phyloP scores from a whole-genome alignment of 225 moss, liverwort and hornwort genomes.

The Sphagnum contortum region DNA sequence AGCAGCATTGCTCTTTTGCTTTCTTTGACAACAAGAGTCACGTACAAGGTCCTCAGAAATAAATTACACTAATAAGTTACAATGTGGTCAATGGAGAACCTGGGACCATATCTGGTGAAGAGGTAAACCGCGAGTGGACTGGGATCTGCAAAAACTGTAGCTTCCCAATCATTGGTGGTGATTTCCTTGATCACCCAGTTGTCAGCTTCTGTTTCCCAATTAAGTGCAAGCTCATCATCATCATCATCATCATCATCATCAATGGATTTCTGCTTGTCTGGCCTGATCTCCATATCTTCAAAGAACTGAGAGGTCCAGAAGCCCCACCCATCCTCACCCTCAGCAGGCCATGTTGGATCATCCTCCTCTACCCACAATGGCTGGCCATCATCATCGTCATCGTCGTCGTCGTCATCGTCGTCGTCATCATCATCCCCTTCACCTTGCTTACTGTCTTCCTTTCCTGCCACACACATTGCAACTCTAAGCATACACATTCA shows the following conservation, averaged over 20 bases:
- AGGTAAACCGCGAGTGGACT: slow-evolving; percentile 47
- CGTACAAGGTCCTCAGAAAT: background rate
- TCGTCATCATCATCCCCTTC: slow-evolving; percentile 1
- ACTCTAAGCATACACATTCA: no score
- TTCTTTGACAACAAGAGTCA: no score
- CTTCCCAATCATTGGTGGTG: slow-evolving; percentile 32
- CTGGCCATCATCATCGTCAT: slow-evolving; percentile 22
- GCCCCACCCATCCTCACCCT: slow-evolving; percentile 52
- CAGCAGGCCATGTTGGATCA: slow-evolving; percentile 55
- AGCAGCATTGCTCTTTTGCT: no score
- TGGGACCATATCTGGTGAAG: slow-evolving; percentile 55
- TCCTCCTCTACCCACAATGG: slow-evolving; percentile 53
- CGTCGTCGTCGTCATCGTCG: slow-evolving; percentile 21
- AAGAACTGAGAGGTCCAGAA: slow-evolving; percentile 56
- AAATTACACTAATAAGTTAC: background rate
- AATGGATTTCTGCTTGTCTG: slow-evolving; percentile 8
- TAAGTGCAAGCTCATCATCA: slow-evolving; percentile 20
- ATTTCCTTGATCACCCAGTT: slow-evolving; percentile 51
- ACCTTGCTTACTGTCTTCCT: background rate
- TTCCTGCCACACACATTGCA: no score
- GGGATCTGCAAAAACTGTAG: slow-evolving; percentile 27
- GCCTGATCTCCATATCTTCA: slow-evolving; percentile 37
- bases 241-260: slow-evolving; percentile 22
- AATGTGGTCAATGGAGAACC: slow-evolving; percentile 11
- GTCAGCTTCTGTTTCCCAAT: slow-evolving; percentile 50